Evolutionary conservation across 805 yeast species (phyloP), one percentile per base, ranked within the genome.

Genomic region (Suhomyces sp.): DNA sequence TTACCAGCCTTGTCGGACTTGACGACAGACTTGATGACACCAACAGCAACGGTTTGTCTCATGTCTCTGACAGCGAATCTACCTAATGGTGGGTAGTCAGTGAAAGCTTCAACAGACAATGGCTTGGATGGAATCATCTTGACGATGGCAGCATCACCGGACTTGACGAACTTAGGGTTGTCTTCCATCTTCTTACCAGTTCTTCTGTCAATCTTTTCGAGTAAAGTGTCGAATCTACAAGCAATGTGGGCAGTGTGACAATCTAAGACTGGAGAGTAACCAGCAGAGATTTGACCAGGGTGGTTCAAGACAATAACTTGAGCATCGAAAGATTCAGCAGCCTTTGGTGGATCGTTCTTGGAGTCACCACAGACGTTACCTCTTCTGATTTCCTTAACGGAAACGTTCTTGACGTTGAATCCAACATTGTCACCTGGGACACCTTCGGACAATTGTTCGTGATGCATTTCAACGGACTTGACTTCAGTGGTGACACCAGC

Each of bases 11-110:
- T 75, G 74, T 79, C 83, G 55, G 85, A 65, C 83, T 88, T 88
- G 64, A 77, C 95, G 60, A 88, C 95, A 51, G 88, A 72, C 83
- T 91, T 91, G 85, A 91, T 85, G 68, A 90, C 96, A 86, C 97
- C 97, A 69, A 90, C 97, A 70, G 97, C 97, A 63, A 90, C 97
- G 61, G 97, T 90, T 78, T 88, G 96, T 85, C 97, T 86, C 97
- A 88, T 88, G 77, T 88, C 97, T 85, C 97, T 90, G 81, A 88
- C 96, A 70, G 70, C 70, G 60, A 63, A 64, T 59, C 69, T 59
- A 56, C 68, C 70, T 53, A 62, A 63, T 51, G 70, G 69, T 56
- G 69, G 69, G 67, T 58, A 63, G 53, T 63, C 69, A 44, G 65
- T 58, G 65, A 61, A 63, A 40, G 68, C 59, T 58, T 63, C 68